Percentiles rank a stretch among this genome's conserved stretches.
These are phyloP conservation scores for Tolypocladium sp. DNA, from an alignment of 2,329 filamentous ascomycete species.

Conservation along the genomic window DNA sequence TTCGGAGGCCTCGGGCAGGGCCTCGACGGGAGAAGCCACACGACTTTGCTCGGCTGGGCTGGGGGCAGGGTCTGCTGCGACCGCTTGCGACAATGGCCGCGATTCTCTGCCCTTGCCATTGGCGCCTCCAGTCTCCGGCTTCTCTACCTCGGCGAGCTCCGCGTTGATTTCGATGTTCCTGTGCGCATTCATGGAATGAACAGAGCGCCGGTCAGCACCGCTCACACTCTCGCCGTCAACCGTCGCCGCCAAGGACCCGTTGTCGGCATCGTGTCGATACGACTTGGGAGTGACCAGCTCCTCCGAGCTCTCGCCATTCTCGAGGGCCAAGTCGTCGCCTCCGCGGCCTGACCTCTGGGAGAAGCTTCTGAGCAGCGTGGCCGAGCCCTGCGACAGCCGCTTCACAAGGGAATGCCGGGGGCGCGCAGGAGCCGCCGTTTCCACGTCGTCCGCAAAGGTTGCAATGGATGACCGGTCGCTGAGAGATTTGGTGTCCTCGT, in stretches of 20 bases:
- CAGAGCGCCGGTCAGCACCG: slow-evolving; percentile 25
- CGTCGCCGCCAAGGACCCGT: slow-evolving; percentile 48
- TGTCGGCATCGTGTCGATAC: slow-evolving; percentile 29
- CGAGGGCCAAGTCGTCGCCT: slow-evolving; percentile 6
- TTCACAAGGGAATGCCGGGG: slow-evolving; percentile 32
- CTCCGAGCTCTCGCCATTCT: slow-evolving; percentile 33
- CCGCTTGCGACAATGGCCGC: too few species aligned
- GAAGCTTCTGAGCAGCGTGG: slow-evolving; percentile 31
- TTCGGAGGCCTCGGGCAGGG: slow-evolving; percentile 14
- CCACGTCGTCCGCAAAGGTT: slow-evolving; percentile 56
- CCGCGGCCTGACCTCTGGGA: slow-evolving; percentile 24
- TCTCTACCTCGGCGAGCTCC: slow-evolving; percentile 18
- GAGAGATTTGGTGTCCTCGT: slow-evolving; percentile 28
- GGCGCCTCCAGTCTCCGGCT: neutral
- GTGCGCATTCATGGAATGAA: slow-evolving; percentile 10
- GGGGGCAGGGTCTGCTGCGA: too few species aligned
- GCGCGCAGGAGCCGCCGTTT: slow-evolving; percentile 16
- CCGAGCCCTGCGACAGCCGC: slow-evolving; percentile 39
- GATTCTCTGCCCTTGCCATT: too few species aligned
- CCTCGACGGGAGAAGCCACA: slow-evolving; percentile 3
- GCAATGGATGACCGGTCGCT: slow-evolving; percentile 57
- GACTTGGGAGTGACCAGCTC: slow-evolving; percentile 29
- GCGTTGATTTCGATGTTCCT: slow-evolving; percentile 30
- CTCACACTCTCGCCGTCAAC: slow-evolving; percentile 42
- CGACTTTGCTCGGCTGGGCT: neutral